Evolutionary conservation across 768 basidiomycete species (phyloP).

Genomic region (Porphyrellus cyaneotinctus): DNA sequence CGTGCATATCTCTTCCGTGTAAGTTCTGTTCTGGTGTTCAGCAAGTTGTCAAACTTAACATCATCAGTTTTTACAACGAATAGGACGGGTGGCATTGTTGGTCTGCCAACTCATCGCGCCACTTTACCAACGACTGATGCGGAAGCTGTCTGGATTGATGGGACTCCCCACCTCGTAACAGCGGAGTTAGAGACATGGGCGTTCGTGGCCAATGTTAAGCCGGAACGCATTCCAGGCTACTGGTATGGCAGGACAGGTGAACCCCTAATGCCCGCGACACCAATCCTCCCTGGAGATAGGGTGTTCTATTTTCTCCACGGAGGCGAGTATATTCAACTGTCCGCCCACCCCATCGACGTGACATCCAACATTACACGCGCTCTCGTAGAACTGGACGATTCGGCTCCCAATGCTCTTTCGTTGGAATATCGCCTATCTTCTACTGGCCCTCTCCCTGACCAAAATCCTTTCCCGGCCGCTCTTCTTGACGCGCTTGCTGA

Average conservation of each 20-base stretch:
- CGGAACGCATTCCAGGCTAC: constrained; percentile 51
- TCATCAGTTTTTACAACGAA: background rate
- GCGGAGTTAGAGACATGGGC: constrained; percentile 29
- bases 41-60: background rate
- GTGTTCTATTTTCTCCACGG: constrained; percentile 63
- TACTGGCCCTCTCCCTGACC: constrained; percentile 36
- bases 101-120: constrained; percentile 10
- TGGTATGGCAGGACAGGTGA: constrained; percentile 47
- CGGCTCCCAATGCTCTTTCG: constrained; percentile 49
- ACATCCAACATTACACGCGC: constrained; percentile 44
- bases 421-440: constrained; percentile 72
- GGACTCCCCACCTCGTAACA: constrained; percentile 27
- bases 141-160: constrained; percentile 33
- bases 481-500: constrained; percentile 72
- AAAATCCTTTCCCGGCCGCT: constrained; percentile 68
- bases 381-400: constrained; percentile 42
- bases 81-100: constrained; percentile 7
- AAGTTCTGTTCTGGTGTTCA: constrained; percentile 1
- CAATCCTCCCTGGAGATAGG: constrained; percentile 48
- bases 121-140: constrained; percentile 7
- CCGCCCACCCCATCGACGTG: constrained; percentile 53
- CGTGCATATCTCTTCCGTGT: constrained; percentile 17
- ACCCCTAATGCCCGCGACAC: constrained; percentile 30
- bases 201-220: constrained; percentile 34
- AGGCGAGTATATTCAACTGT: constrained; percentile 51